Conservation (phyloP, 306 rosid species). For the Pterocarpus macrocarpus region DNA sequence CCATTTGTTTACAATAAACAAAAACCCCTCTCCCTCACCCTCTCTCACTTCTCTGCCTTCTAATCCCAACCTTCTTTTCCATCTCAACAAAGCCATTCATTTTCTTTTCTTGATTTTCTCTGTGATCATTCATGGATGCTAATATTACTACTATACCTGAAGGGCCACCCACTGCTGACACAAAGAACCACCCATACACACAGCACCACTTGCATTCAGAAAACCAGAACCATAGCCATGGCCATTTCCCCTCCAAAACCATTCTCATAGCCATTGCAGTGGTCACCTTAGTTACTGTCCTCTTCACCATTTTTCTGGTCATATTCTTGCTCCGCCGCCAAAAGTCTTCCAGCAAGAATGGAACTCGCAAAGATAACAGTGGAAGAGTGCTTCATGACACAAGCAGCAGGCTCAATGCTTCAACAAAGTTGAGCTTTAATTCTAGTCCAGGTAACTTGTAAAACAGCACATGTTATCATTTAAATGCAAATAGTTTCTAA, state of each 20-base stretch:
- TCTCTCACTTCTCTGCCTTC: constrained; percentile 42
- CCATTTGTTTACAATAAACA: constrained; percentile 35
- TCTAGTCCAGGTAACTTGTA: constrained; percentile 80
- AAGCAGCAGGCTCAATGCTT: constrained; percentile 68
- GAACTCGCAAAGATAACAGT: constrained; percentile 51
- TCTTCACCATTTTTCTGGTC: constrained; percentile 61
- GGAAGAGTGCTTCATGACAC: constrained; percentile 48
- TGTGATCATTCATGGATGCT: constrained; percentile 78
- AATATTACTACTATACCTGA: constrained; percentile 49
- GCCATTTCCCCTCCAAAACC: constrained; percentile 63
- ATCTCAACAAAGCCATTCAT: constrained; percentile 36
- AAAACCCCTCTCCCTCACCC: constrained; percentile 38
- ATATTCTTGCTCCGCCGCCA: constrained; percentile 67
- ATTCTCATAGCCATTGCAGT: constrained; percentile 59
- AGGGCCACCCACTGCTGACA: constrained; percentile 46
- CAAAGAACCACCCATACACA: constrained; percentile 48
- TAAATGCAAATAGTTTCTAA: neutral
- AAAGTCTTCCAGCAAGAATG: constrained; percentile 56
- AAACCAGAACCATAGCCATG: constrained; percentile 50
- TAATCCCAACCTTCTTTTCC: constrained; percentile 30
- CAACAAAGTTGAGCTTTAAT: constrained; percentile 56
- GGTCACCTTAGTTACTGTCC: constrained; percentile 45
- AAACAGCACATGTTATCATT: neutral
- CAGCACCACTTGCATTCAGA: constrained; percentile 50
- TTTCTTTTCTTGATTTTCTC: constrained; percentile 40